phyloP scores from a whole-genome alignment of 768 basidiomycete genomes.

The Rubroboletus pulcherrimus region DNA sequence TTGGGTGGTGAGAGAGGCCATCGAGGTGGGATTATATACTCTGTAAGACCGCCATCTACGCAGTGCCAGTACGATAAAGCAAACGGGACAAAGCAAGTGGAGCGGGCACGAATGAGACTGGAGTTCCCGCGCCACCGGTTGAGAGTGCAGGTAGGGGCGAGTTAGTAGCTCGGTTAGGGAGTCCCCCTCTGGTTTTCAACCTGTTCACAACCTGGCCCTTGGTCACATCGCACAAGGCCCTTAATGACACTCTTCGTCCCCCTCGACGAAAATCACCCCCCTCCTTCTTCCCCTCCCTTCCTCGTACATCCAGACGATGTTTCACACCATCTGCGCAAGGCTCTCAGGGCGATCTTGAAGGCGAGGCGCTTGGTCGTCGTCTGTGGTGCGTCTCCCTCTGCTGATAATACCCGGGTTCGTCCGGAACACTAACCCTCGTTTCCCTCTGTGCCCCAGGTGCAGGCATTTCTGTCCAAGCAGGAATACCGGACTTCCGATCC shows the following conservation, averaged over 20 bases:
- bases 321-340: constrained; percentile 45
- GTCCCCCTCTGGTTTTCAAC: constrained; percentile 22
- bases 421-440: background rate
- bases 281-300: constrained; percentile 55
- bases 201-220: constrained; percentile 17
- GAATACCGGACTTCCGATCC: constrained; percentile 89
- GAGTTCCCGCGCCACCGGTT: constrained; percentile 30
- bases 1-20: background rate
- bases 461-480: constrained; percentile 82
- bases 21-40: constrained; percentile 7
- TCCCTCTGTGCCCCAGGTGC: constrained; percentile 51
- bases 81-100: constrained; percentile 11
- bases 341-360: constrained; percentile 66
- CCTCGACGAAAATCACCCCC: constrained; percentile 44
- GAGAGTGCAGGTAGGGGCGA: background rate
- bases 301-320: constrained; percentile 46
- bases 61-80: constrained; percentile 14
- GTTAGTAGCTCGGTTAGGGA: constrained; percentile 12
- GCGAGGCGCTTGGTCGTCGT: constrained; percentile 83
- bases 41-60: background rate
- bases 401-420: constrained; percentile 10
- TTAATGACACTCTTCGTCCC: constrained; percentile 65
- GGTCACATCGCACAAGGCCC: constrained; percentile 27
- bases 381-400: constrained; percentile 55
- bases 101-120: background rate